Evolutionary conservation across 768 basidiomycete genomes (phyloP).

Genomic region (Russula lepida): DNA sequence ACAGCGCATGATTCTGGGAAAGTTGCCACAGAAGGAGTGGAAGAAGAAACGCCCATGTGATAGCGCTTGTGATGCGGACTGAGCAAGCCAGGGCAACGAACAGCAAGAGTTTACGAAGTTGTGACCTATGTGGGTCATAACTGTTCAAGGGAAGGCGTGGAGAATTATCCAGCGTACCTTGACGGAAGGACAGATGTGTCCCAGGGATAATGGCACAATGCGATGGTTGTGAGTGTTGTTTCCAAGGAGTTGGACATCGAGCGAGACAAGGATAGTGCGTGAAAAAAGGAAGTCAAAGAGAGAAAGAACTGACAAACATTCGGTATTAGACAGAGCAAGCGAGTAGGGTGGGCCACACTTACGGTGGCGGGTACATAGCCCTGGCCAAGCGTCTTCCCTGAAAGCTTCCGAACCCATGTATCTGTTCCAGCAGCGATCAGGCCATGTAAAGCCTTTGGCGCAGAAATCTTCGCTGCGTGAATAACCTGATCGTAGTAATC

Average conservation of each 20-base stretch:
- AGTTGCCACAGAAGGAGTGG: conserved; percentile 47
- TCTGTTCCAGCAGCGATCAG: conserved; percentile 74
- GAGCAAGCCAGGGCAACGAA: conserved; percentile 75
- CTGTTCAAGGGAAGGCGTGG: background rate
- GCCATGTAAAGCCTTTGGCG: conserved; percentile 74
- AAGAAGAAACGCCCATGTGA: conserved; percentile 78
- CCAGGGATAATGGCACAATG: conserved; percentile 76
- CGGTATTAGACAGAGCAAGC: background rate
- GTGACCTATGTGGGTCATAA: conserved; percentile 27
- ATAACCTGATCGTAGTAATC: background rate
- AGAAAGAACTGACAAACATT: conserved; percentile 51
- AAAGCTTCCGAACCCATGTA: conserved; percentile 57
- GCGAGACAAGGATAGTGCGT: conserved; percentile 74
- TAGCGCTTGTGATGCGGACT: conserved; percentile 79
- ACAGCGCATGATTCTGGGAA: conserved; percentile 29
- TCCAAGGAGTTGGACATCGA: conserved; percentile 92
- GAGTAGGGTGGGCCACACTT: conserved; percentile 27
- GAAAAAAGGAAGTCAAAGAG: conserved; percentile 81
- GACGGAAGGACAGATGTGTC: conserved; percentile 21
- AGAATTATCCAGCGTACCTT: conserved; percentile 19
- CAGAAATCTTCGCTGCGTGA: conserved; percentile 43
- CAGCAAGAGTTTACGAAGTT: conserved; percentile 32
- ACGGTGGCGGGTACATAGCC: conserved; percentile 56
- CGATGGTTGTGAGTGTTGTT: conserved; percentile 73
- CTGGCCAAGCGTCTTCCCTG: conserved; percentile 47